phyloP scores from a whole-genome alignment of 192 early-diverging fungal genomes.

The Obelidium mucronatum region DNA sequence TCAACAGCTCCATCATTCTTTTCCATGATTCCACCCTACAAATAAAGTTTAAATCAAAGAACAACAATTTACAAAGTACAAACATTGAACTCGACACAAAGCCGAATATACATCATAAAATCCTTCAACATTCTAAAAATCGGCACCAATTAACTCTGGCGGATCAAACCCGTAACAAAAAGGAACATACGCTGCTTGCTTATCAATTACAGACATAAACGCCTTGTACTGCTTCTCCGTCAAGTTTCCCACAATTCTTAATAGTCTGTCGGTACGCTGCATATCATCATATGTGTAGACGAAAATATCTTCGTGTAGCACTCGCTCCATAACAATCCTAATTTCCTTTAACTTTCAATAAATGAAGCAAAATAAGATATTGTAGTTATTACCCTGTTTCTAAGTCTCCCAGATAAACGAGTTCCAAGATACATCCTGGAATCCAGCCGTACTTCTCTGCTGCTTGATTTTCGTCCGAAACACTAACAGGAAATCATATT shows the following conservation, averaged over 20 bases:
- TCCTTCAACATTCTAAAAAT: conserved; percentile 64
- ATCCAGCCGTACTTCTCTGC: conserved; percentile 82
- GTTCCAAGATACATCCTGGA: conserved; percentile 78
- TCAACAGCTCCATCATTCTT: conserved; percentile 52
- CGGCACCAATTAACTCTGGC: neutral
- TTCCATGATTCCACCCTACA: conserved; percentile 49
- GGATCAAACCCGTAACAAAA: neutral
- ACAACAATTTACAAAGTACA: too few species aligned
- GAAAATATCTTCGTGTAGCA: conserved; percentile 67
- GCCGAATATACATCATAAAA: conserved; percentile 64
- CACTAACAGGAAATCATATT: conserved; percentile 29
- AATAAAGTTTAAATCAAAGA: conserved; percentile 26
- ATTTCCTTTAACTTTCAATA: neutral
- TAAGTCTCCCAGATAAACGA: conserved; percentile 85
- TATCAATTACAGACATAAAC: conserved; percentile 77
- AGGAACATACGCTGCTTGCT: conserved; percentile 58
- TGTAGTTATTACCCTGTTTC: conserved; percentile 65
- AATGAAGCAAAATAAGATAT: too few species aligned
- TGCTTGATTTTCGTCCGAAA: conserved; percentile 55
- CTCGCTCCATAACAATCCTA: conserved; percentile 64
- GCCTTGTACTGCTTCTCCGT: conserved; percentile 74
- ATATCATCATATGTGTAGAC: conserved; percentile 62
- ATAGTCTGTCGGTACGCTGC: conserved; percentile 69
- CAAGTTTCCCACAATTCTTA: conserved; percentile 70
- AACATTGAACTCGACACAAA: conserved; percentile 71